These are phyloP conservation scores for Torrubiellomyces zombiae DNA, from an alignment of 2,329 filamentous ascomycete genomes.

Conservation along the genomic window DNA sequence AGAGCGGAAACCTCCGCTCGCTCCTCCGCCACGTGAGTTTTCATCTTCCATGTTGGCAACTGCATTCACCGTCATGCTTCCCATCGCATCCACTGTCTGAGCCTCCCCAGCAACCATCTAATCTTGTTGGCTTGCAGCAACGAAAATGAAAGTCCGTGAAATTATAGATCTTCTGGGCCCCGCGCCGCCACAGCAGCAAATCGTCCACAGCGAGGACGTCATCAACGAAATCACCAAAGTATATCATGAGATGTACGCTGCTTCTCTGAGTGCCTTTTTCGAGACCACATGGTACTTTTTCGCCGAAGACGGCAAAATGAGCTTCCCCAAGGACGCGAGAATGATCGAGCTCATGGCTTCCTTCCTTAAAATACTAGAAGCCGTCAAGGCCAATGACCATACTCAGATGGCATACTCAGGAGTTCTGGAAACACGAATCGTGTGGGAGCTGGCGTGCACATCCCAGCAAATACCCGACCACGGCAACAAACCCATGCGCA, in stretches of 20 bases:
- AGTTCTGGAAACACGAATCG: slow-evolving; percentile 38
- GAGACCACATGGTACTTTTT: slow-evolving; percentile 71
- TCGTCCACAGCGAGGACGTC: slow-evolving; percentile 31
- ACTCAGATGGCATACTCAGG: slow-evolving; percentile 35
- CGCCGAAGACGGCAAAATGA: slow-evolving; percentile 24
- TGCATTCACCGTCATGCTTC: no score
- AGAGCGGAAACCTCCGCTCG: no score
- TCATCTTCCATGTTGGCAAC: no score
- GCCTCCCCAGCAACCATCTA: no score
- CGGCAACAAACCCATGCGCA: slow-evolving; percentile 15
- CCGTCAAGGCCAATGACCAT: slow-evolving; percentile 30
- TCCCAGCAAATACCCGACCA: slow-evolving; percentile 23
- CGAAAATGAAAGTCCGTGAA: slow-evolving; percentile 55
- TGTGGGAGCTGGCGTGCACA: slow-evolving; percentile 42
- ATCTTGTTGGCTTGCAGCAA: slow-evolving; percentile 15
- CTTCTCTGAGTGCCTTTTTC: slow-evolving; percentile 56
- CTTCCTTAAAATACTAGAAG: slow-evolving; percentile 40
- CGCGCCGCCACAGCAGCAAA: slow-evolving; percentile 35
- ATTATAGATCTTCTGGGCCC: slow-evolving; percentile 48
- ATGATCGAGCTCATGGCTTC: slow-evolving; percentile 51
- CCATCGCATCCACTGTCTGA: slow-evolving; percentile 14
- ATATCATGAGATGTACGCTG: slow-evolving; percentile 61
- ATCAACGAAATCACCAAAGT: slow-evolving; percentile 53
- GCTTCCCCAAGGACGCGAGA: slow-evolving; percentile 33
- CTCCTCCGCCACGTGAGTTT: no score